Evolutionary conservation across 805 yeast species (phyloP).

Genomic region (Suhomyces sp.): DNA sequence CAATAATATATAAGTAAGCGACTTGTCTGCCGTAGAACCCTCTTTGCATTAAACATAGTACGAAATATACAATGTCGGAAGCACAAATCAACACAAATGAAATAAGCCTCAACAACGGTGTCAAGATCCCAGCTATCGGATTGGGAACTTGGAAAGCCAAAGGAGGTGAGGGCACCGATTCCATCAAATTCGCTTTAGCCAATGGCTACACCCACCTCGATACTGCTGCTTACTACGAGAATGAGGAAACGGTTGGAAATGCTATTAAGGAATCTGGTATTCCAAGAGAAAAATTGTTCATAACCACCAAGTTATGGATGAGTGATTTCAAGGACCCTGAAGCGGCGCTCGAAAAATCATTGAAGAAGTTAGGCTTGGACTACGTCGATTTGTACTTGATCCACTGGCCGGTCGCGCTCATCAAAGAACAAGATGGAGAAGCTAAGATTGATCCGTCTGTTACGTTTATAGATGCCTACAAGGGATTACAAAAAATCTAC

Average conservation of each 20-base stretch:
- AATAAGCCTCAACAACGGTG: constrained; percentile 58
- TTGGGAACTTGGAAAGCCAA: constrained; percentile 70
- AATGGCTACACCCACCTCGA: constrained; percentile 77
- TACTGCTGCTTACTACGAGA: constrained; percentile 66
- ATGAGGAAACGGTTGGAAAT: constrained; percentile 63
- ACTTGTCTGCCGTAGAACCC: not conserved
- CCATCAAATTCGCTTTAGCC: constrained; percentile 60
- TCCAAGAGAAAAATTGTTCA: constrained; percentile 60
- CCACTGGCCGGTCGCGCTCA: constrained; percentile 72
- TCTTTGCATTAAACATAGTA: not conserved
- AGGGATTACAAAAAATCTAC: constrained; percentile 57
- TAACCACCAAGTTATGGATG: constrained; percentile 71
- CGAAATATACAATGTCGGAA: not conserved
- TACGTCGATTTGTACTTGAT: constrained; percentile 76
- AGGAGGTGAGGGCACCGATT: constrained; percentile 50
- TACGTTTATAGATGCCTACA: constrained; percentile 59
- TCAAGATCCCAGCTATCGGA: constrained; percentile 61
- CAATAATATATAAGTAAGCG: not conserved
- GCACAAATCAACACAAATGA: constrained; percentile 8
- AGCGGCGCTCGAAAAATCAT: constrained; percentile 54
- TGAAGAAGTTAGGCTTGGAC: constrained; percentile 62
- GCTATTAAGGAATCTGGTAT: constrained; percentile 55
- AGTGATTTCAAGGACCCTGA: constrained; percentile 51
- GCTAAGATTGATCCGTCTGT: constrained; percentile 24
- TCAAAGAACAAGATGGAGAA: constrained; percentile 28